Conservation (phyloP, 192 early-diverging fungal genomes). For the Oehlia diaphana region DNA sequence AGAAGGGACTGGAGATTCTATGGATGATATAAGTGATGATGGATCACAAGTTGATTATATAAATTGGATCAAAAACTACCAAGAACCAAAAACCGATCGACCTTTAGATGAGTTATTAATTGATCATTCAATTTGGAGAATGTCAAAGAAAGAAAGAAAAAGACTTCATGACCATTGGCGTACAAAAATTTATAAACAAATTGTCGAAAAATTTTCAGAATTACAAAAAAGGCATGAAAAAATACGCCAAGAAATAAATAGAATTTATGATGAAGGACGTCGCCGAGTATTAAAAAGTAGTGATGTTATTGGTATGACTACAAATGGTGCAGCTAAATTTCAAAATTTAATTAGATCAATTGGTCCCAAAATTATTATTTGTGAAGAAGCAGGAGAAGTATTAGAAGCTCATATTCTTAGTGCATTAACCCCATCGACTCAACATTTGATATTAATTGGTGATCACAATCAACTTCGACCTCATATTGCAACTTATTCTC, state of each 20-base stretch:
- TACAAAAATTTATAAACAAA: slow-evolving; percentile 19
- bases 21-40: too few species aligned
- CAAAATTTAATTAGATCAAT: slow-evolving; percentile 35
- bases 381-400: slow-evolving; percentile 62
- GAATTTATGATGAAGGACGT: slow-evolving; percentile 38
- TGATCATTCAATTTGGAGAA: slow-evolving; percentile 48
- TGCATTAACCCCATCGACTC: slow-evolving; percentile 43
- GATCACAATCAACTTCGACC: slow-evolving; percentile 37
- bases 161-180: slow-evolving; percentile 43
- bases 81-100: too few species aligned
- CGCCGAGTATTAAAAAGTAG: slow-evolving; percentile 30
- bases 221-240: slow-evolving; percentile 11
- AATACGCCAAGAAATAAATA: slow-evolving; percentile 18
- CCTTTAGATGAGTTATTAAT: too few species aligned
- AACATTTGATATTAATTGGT: slow-evolving; percentile 60
- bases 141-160: slow-evolving; percentile 45
- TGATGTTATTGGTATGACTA: slow-evolving; percentile 60
- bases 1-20: too few species aligned
- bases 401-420: slow-evolving; percentile 57
- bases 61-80: background rate
- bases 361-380: slow-evolving; percentile 51
- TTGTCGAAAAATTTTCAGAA: slow-evolving; percentile 28
- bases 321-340: slow-evolving; percentile 58
- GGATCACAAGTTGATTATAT: background rate
- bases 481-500: background rate